Base-by-base conservation (phyloP, 1,139 yeast genomes). In the Magnusiomyces ingens region DNA sequence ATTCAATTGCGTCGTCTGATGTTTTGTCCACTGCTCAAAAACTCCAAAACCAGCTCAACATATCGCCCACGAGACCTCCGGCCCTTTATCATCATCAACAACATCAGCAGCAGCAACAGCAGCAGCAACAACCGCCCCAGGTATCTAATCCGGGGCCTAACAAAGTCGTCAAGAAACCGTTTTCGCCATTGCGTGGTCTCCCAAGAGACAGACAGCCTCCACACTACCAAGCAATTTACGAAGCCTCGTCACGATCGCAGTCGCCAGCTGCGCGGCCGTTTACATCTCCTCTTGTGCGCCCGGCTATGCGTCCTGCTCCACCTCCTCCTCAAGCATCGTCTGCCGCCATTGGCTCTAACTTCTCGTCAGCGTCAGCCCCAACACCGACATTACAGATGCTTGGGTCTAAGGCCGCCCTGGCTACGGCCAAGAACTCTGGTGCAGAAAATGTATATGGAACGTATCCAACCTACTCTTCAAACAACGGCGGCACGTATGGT, bases 161-260 rank as follows among this genome's bases (percentile, higher is more conserved):
- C 38, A 4, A 15, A 11, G n/a, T 36, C 46, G 17, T 37, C 52
- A 17, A 37, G 36, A 8, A 18, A 6, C 21, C 45, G 35, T 21
- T 48, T 1, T 22, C 49, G 4, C 38, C 48, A 37, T 29, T 32
- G 21, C 51, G 49, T 6, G 19, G 46, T n/a, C 22, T 45, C 5
- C 53, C 52, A 2, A 40, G 55, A 26, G 55, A 53, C 8, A 35
- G 55, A 17, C 55, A 50, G 32, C 49, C 51, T 15, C 51, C 55
- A 1, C 55, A 49, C 36, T 52, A 41, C 15, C 55, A 52, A 38
- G 55, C 52, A 10, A 22, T 52, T 29, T 52, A 52, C 19, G 53
- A 51, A 22, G 50, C 53, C 11, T 40, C 17, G 11, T 37, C 37
- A 17, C 38, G 36, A 3, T 22, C n/a, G 8, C 18, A 44, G 6